Evolutionary conservation across 495 filamentous ascomycete genomes (phyloP), one percentile per base, ranked within the genome.

Genomic region (Bacidia gigantensis): DNA sequence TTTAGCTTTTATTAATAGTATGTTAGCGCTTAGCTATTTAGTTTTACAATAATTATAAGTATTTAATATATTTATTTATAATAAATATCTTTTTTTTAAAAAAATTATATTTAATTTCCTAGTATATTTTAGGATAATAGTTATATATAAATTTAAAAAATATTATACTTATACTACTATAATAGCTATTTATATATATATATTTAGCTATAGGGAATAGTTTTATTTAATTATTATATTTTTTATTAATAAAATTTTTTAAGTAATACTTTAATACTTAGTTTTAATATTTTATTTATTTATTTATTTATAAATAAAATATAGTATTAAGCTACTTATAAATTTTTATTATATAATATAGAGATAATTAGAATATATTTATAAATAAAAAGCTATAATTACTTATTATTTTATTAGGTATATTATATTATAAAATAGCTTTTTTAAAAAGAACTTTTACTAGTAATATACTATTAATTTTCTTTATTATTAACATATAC

Each of bases 211-310:
- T 20, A 26, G 17, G 12, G 7, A 12, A 40, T 50, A 39, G 7
- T 35, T 11, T 38, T 50, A 11, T 38, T 40, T 50, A 44, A 50
- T 39, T 14, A 20, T 5, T 50, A 43, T 50, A 38, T 20, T 18
- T 39, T n/a, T 35, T 39, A 40, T 40, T n/a, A 21, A 44, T 40
- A 40, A 38, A 5, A 43, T 38, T 21, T 50, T 9, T 40, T 7
- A 35, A 43, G 17, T 39, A 44, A 17, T 40, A 40, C 5, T 50
- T 38, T 40, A 11, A 20, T 24, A n/a, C 40, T 38, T 40, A 40
- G 12, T 38, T 44, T 39, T 50, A 50, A 5, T 39, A 12, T 38
- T 50, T 50, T 43, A 12, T 50, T 18, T 39, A 35, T 12, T 18
- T 50, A 44, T 18, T 22, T 35, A 7, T 18, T 21, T 50, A 35